Percentiles rank a stretch among this genome's conserved stretches.
These are phyloP conservation scores for Fraxinus sp. DNA, from an alignment of 305 asterid genomes.

Conservation along the genomic window DNA sequence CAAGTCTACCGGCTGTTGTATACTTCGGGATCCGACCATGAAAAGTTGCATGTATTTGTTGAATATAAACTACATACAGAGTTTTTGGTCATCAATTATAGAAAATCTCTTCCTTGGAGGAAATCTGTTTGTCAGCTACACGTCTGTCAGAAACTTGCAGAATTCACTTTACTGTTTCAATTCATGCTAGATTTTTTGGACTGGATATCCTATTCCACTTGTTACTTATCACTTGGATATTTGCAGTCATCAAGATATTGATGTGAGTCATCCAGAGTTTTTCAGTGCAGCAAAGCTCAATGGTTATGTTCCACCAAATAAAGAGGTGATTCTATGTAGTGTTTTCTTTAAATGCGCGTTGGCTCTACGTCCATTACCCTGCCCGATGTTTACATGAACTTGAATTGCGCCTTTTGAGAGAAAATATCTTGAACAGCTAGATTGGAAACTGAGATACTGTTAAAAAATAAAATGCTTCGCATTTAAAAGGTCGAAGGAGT, in stretches of 20 bases:
- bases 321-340: constrained; percentile 59
- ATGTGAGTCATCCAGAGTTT: constrained; percentile 97
- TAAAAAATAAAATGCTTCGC: not conserved
- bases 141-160: not conserved
- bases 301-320: constrained; percentile 87
- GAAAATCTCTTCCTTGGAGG: not conserved
- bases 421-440: not conserved
- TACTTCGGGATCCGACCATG: not conserved
- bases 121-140: constrained; percentile 11
- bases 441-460: not conserved
- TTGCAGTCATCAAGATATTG: constrained; percentile 84
- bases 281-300: constrained; percentile 76
- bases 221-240: constrained; percentile 14
- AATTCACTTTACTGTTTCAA: not conserved
- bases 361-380: constrained; percentile 10
- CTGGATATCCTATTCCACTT: constrained; percentile 16
- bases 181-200: constrained; percentile 5
- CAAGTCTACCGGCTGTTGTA: not conserved
- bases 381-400: not conserved
- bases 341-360: constrained; percentile 14
- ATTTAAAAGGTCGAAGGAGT: not conserved
- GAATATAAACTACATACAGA: not conserved
- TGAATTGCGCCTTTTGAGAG: not conserved
- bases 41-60: not conserved
- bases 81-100: not conserved